These are phyloP conservation scores for Lodderomyces elongisporus DNA, from an alignment of 1,139 yeast species.

Conservation along the genomic window DNA sequence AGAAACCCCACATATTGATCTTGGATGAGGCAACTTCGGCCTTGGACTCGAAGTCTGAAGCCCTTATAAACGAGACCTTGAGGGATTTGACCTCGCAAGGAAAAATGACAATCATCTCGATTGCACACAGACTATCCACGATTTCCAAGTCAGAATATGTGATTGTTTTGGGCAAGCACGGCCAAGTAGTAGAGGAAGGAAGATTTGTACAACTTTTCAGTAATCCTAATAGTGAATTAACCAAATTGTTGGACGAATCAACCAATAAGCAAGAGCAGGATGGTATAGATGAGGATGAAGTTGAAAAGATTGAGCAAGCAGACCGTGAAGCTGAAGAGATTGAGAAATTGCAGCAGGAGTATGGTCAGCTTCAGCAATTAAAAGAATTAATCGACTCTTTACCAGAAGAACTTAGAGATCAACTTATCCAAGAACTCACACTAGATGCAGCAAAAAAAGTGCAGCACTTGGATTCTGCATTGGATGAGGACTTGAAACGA, in stretches of 20 bases:
- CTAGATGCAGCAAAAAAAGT: conserved; percentile 4
- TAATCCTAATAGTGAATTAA: conserved; percentile 39
- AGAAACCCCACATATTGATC: conserved; percentile 57
- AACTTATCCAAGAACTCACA: conserved; percentile 27
- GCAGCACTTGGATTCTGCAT: conserved; percentile 3
- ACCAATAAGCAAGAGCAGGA: conserved; percentile 20
- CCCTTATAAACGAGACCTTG: conserved; percentile 57
- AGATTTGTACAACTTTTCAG: conserved; percentile 40
- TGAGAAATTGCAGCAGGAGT: conserved; percentile 17
- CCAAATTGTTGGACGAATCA: conserved; percentile 40
- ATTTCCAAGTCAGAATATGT: conserved; percentile 53
- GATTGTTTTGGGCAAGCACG: conserved; percentile 48
- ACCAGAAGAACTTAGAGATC: conserved; percentile 29
- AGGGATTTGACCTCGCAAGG: conserved; percentile 48
- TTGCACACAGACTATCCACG: conserved; percentile 88
- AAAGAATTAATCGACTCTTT: conserved; percentile 35
- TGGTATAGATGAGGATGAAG: conserved; percentile 18
- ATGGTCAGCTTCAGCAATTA: conserved; percentile 26
- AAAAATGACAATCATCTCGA: conserved; percentile 80
- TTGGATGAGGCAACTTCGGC: conserved; percentile 82
- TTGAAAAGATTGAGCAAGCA: conserved; percentile 20
- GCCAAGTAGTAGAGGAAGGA: conserved; percentile 42
- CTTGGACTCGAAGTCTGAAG: conserved; percentile 68
- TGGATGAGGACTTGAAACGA: conserved; percentile 4
- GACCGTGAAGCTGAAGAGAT: conserved; percentile 25